Evolutionary conservation across 176 grass and related monocot genomes (phyloP).

Genomic region (Lolium multiflorum): DNA sequence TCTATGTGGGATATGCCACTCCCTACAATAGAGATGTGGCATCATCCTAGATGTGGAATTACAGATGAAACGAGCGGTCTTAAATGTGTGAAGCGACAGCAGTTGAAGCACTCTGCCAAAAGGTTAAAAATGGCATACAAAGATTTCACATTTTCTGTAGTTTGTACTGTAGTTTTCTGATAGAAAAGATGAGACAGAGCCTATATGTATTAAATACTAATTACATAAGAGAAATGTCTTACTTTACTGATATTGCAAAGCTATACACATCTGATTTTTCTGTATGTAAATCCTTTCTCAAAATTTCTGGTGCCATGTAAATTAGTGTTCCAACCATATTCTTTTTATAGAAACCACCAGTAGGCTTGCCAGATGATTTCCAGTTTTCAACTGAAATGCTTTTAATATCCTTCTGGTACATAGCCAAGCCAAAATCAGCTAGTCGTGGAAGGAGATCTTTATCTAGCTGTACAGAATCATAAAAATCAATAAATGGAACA

Average conservation of each 20-base stretch:
- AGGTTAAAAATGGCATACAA: constrained; percentile 3
- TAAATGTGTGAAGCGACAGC: constrained; percentile 1
- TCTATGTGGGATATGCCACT: constrained; percentile 24
- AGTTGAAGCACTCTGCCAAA: neutral
- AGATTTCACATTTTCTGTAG: neutral
- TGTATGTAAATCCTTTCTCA: constrained; percentile 90
- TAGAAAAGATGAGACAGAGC: neutral
- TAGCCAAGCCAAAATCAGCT: constrained; percentile 95
- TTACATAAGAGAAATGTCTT: constrained; percentile 55
- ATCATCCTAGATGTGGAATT: constrained; percentile 39
- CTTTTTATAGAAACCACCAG: constrained; percentile 96
- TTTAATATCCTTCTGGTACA: constrained; percentile 95
- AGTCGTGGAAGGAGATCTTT: constrained; percentile 72
- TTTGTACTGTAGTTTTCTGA: constrained; percentile 16
- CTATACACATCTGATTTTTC: constrained; percentile 97
- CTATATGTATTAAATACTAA: constrained; percentile 17
- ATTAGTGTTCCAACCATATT: constrained; percentile 98
- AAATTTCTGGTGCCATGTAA: constrained; percentile 99
- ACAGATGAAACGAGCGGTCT: neutral
- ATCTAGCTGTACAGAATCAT: constrained; percentile 68
- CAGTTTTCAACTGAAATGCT: constrained; percentile 84
- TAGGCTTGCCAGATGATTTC: constrained; percentile 95
- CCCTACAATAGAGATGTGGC: constrained; percentile 12
- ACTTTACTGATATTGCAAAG: constrained; percentile 96
- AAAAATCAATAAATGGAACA: constrained; percentile 14